These are phyloP conservation scores for Cinnamomum chago DNA, from an alignment of 164 flowering plant genomes.

Conservation along the genomic window DNA sequence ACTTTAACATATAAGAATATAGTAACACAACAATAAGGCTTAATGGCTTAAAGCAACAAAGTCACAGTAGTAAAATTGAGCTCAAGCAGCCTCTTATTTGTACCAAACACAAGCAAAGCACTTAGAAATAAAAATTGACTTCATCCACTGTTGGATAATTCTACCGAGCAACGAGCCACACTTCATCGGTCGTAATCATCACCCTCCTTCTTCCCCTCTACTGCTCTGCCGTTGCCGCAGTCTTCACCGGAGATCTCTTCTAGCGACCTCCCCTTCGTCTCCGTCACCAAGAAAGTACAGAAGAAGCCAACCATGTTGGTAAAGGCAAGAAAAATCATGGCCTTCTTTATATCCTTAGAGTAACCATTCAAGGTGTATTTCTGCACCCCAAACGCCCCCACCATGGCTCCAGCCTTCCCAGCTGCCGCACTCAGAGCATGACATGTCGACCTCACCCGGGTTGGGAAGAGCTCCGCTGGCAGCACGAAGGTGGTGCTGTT, in stretches of 20 bases:
- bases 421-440: slow-evolving; percentile 54
- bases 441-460: slow-evolving; percentile 53
- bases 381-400: slow-evolving; percentile 43
- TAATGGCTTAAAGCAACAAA: too few relatives aligned
- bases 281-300: slow-evolving; percentile 45
- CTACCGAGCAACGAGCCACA: too few relatives aligned
- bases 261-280: slow-evolving; percentile 50
- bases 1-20: too few relatives aligned
- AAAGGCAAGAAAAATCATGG: slow-evolving; percentile 35
- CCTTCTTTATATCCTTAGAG: slow-evolving; percentile 14
- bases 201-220: not conserved
- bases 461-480: slow-evolving; percentile 58
- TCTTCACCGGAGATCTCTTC: slow-evolving; percentile 67
- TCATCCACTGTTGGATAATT: too few relatives aligned
- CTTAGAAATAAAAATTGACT: too few relatives aligned
- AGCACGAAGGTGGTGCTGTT: slow-evolving; percentile 56
- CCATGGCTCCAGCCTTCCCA: slow-evolving; percentile 58
- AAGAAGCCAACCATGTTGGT: slow-evolving; percentile 52
- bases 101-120: too few relatives aligned
- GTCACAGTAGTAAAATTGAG: too few relatives aligned
- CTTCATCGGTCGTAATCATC: too few relatives aligned
- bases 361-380: slow-evolving; percentile 27
- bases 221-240: slow-evolving; percentile 16
- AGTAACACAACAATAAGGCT: too few relatives aligned
- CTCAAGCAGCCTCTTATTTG: too few relatives aligned